phyloP scores from a whole-genome alignment of 768 basidiomycete genomes.

The Gloeostereum incarnatum region DNA sequence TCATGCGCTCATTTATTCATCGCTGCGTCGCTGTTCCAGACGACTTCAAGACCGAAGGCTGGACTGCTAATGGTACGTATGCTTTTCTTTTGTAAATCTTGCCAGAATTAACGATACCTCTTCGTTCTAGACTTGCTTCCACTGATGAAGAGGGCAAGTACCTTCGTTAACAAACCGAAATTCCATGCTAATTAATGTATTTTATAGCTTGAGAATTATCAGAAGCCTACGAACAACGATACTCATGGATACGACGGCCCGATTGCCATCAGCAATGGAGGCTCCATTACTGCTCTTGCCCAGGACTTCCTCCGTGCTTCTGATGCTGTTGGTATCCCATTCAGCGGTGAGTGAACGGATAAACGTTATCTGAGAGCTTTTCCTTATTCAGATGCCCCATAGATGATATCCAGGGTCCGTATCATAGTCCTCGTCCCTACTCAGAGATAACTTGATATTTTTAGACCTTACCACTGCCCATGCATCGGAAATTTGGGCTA shows the following conservation, averaged over 20 bases:
- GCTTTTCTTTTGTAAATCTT: neutral
- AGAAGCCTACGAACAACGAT: slow-evolving; percentile 60
- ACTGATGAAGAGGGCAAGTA: slow-evolving; percentile 55
- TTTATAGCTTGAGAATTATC: slow-evolving; percentile 62
- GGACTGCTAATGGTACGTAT: slow-evolving; percentile 48
- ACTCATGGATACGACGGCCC: slow-evolving; percentile 66
- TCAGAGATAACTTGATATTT: neutral
- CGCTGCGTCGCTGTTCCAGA: slow-evolving; percentile 29
- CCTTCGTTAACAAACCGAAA: neutral
- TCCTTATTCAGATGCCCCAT: neutral
- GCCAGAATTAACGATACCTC: slow-evolving; percentile 3
- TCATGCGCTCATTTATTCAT: neutral
- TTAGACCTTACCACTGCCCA: slow-evolving; percentile 49
- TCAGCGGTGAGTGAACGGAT: slow-evolving; percentile 39
- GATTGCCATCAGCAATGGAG: slow-evolving; percentile 67
- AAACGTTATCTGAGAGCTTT: neutral
- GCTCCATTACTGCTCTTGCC: slow-evolving; percentile 50
- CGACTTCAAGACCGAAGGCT: slow-evolving; percentile 65
- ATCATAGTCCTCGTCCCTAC: neutral
- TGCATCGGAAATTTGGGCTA: slow-evolving; percentile 66
- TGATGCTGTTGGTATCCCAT: slow-evolving; percentile 52
- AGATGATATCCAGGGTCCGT: slow-evolving; percentile 56
- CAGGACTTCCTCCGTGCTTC: slow-evolving; percentile 63
- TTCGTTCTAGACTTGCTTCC: slow-evolving; percentile 59
- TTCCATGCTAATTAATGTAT: neutral